Conservation (phyloP, 1,284 basidiomycete species). For the Ceratobasidium sp. region DNA sequence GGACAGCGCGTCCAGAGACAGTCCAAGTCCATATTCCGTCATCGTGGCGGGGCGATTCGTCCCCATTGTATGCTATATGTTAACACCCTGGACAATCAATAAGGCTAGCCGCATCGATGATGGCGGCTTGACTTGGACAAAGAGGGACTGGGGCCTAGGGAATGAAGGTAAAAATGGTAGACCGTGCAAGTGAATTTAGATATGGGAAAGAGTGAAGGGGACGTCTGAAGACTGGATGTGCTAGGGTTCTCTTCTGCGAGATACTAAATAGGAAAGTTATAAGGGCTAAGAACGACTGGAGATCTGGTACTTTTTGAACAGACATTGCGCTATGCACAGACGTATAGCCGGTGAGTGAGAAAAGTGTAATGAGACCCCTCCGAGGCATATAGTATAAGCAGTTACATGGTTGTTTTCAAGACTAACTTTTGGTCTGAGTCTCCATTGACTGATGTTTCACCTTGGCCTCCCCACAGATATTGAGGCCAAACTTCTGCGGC, state of each 20-base stretch:
- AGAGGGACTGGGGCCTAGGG: slow-evolving; percentile 58
- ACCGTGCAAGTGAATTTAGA: slow-evolving; percentile 62
- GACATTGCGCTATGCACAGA: slow-evolving; percentile 70
- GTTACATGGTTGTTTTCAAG: too few species aligned
- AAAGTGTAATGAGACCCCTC: slow-evolving; percentile 65
- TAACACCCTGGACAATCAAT: slow-evolving; percentile 64
- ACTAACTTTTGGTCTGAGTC: too few species aligned
- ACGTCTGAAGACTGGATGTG: slow-evolving; percentile 17
- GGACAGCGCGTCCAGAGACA: slow-evolving; percentile 60
- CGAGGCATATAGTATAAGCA: too few species aligned
- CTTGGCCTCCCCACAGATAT: too few species aligned
- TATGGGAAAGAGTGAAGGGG: slow-evolving; percentile 57
- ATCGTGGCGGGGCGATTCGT: slow-evolving; percentile 68
- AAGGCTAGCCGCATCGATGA: slow-evolving; percentile 68
- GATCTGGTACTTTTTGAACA: slow-evolving; percentile 62
- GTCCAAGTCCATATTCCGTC: slow-evolving; percentile 77
- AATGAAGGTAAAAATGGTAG: slow-evolving; percentile 70
- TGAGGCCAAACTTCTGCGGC: too few species aligned
- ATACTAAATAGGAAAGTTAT: slow-evolving; percentile 69
- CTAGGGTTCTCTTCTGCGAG: slow-evolving; percentile 64
- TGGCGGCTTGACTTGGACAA: slow-evolving; percentile 67
- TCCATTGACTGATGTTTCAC: too few species aligned
- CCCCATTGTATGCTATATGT: slow-evolving; percentile 64
- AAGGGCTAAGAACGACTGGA: slow-evolving; percentile 62
- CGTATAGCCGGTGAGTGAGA: slow-evolving; percentile 67